Conservation (phyloP, 108 stramenopile species). For the Cyclotella kingstonii region DNA sequence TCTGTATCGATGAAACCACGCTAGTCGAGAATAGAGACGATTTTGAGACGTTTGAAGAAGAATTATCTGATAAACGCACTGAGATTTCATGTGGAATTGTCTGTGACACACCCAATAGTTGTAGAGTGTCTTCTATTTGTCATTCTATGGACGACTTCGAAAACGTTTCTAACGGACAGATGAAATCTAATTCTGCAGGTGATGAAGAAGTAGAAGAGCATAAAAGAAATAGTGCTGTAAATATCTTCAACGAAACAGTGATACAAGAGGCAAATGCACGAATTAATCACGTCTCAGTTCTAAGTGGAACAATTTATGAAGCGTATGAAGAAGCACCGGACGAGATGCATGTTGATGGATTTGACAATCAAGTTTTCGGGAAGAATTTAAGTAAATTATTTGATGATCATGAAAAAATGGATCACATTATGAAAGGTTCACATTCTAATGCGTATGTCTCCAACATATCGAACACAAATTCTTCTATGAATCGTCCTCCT, state of each 20-base stretch:
- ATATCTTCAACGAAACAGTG: no score
- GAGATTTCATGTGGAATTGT: slow-evolving; percentile 1
- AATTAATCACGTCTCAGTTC: slow-evolving; percentile 5
- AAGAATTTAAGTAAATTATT: slow-evolving; percentile 10
- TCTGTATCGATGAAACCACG: no score
- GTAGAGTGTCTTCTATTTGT: slow-evolving; percentile 8
- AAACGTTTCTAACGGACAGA: background rate
- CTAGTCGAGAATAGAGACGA: slow-evolving; percentile 10
- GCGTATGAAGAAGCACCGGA: no score
- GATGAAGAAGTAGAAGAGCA: background rate
- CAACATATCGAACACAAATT: background rate
- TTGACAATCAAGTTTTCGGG: background rate
- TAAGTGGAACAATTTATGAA: slow-evolving; percentile 3
- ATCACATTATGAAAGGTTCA: background rate
- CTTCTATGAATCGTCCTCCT: background rate
- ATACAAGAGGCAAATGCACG: slow-evolving; percentile 6
- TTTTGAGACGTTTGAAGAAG: background rate
- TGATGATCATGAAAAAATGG: slow-evolving; percentile 3
- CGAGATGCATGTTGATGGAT: background rate
- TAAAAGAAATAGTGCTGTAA: background rate
- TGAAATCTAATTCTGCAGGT: background rate
- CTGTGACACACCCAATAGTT: background rate
- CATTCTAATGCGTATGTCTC: background rate
- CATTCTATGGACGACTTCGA: background rate
- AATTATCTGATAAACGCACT: background rate